These are phyloP conservation scores for Trametes hirsuta DNA, from an alignment of 1,284 basidiomycete genomes.

Conservation along the genomic window DNA sequence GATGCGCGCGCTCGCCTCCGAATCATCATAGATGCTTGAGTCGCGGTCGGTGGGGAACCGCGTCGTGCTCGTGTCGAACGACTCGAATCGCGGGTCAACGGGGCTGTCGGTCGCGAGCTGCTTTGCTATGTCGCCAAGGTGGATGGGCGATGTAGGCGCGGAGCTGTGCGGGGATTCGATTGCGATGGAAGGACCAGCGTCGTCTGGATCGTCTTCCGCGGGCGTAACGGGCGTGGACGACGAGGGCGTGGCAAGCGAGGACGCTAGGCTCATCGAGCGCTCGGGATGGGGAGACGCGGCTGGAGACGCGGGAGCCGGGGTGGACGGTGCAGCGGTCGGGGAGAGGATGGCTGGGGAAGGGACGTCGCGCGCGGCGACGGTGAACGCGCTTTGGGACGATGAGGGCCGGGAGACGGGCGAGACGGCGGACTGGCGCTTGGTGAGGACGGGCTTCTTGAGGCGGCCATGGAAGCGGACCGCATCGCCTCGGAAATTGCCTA, in stretches of 20 bases:
- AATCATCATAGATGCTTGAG: constrained; percentile 26
- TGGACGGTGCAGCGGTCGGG: constrained; percentile 14
- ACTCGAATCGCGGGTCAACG: constrained; percentile 12
- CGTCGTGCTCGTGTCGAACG: constrained; percentile 8
- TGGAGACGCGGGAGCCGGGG: constrained; percentile 8
- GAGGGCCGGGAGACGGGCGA: constrained; percentile 32
- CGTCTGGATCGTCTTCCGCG: constrained; percentile 21
- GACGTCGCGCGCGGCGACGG: constrained; percentile 24
- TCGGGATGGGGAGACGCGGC: constrained; percentile 4
- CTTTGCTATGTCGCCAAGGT: constrained; percentile 18
- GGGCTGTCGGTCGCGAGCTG: constrained; percentile 19
- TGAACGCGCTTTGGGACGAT: constrained; percentile 29
- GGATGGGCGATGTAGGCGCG: constrained; percentile 10
- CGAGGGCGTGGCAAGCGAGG: constrained; percentile 22
- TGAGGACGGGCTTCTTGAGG: constrained; percentile 81
- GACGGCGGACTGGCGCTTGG: constrained; percentile 54
- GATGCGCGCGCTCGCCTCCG: constrained; percentile 32
- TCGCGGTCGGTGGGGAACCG: constrained; percentile 18
- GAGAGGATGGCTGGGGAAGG: constrained; percentile 19
- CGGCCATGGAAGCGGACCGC: constrained; percentile 77
- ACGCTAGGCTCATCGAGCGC: constrained; percentile 28
- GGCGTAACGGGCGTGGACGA: constrained; percentile 32
- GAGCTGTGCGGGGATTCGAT: constrained; percentile 1
- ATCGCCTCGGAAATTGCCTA: constrained; percentile 75
- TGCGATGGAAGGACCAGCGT: constrained; percentile 7